A percentile compares a stretch with the other conserved stretches of the same genome.
Conservation (phyloP, 257 asterid species). For the Lavandula angustifolia region DNA sequence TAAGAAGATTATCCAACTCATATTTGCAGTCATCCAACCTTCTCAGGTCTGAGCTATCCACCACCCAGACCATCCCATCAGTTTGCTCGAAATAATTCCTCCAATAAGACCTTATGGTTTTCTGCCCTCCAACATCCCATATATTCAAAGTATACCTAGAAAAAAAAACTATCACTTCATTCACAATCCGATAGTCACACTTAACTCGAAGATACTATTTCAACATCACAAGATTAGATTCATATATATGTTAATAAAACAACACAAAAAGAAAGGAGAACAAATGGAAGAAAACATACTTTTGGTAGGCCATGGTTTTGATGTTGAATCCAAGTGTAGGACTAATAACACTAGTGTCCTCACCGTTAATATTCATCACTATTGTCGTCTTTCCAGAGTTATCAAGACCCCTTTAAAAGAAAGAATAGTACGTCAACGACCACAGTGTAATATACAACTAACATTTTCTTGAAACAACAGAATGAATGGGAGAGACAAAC, state of each 20-base stretch:
- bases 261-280: no score
- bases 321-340: slow-evolving; percentile 98
- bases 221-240: not conserved
- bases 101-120: slow-evolving; percentile 95
- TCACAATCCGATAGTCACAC: no score
- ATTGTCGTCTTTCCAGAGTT: slow-evolving; percentile 95
- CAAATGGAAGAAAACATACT: slow-evolving; percentile 41
- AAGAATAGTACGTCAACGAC: not conserved
- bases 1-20: slow-evolving; percentile 90
- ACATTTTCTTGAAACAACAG: slow-evolving; percentile 7
- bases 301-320: slow-evolving; percentile 76
- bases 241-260: not conserved
- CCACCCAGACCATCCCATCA: slow-evolving; percentile 97
- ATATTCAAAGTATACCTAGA: slow-evolving; percentile 79
- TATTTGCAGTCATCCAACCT: slow-evolving; percentile 87
- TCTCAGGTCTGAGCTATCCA: slow-evolving; percentile 92
- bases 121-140: slow-evolving; percentile 99
- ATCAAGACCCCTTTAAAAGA: slow-evolving; percentile 72
- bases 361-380: slow-evolving; percentile 91
- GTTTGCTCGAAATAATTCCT: slow-evolving; percentile 97
- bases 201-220: no score
- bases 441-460: not conserved
- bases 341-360: slow-evolving; percentile 88
- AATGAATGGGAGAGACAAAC: not conserved
- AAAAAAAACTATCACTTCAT: not conserved